These are phyloP conservation scores for Tulasnella sp. DNA, from an alignment of 768 basidiomycete genomes.

Conservation along the genomic window DNA sequence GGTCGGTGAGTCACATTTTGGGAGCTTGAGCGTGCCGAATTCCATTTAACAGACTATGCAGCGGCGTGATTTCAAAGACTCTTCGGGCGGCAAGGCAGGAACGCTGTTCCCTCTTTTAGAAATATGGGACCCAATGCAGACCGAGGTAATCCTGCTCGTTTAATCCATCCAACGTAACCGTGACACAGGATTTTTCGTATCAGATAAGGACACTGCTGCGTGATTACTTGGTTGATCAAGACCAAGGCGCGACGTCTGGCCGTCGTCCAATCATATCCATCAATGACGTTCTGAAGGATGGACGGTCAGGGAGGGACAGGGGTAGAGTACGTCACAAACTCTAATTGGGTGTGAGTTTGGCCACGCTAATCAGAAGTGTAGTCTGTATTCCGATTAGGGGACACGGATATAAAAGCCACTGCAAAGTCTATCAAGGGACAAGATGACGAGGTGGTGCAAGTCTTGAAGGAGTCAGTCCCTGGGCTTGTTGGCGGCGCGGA, in stretches of 20 bases:
- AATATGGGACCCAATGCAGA: slow-evolving; percentile 78
- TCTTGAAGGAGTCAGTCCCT: slow-evolving; percentile 84
- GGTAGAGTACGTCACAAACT: slow-evolving; percentile 44
- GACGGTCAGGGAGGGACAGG: slow-evolving; percentile 65
- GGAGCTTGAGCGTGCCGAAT: not conserved
- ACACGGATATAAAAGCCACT: slow-evolving; percentile 69
- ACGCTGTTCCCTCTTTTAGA: slow-evolving; percentile 74
- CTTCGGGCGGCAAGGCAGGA: slow-evolving; percentile 63
- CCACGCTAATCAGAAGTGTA: slow-evolving; percentile 25
- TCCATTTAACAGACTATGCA: too few species aligned
- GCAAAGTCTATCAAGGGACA: slow-evolving; percentile 56
- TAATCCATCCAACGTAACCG: slow-evolving; percentile 6
- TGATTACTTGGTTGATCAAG: slow-evolving; percentile 89
- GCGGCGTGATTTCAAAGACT: slow-evolving; percentile 87
- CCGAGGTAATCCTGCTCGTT: slow-evolving; percentile 50
- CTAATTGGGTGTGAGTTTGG: not conserved
- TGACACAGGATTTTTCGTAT: not conserved
- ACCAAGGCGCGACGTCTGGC: slow-evolving; percentile 62
- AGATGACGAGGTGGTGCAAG: slow-evolving; percentile 74
- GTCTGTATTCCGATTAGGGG: slow-evolving; percentile 84
- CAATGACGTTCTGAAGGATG: slow-evolving; percentile 84
- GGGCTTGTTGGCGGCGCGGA: slow-evolving; percentile 70
- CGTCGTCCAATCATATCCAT: slow-evolving; percentile 87
- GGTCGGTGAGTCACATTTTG: slow-evolving; percentile 44
- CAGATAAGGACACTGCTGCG: slow-evolving; percentile 75